Percentiles rank a stretch among this genome's conserved stretches.
These are phyloP conservation scores for Recurvomyces mirabilis DNA, from an alignment of 495 filamentous ascomycete genomes.

Conservation along the genomic window DNA sequence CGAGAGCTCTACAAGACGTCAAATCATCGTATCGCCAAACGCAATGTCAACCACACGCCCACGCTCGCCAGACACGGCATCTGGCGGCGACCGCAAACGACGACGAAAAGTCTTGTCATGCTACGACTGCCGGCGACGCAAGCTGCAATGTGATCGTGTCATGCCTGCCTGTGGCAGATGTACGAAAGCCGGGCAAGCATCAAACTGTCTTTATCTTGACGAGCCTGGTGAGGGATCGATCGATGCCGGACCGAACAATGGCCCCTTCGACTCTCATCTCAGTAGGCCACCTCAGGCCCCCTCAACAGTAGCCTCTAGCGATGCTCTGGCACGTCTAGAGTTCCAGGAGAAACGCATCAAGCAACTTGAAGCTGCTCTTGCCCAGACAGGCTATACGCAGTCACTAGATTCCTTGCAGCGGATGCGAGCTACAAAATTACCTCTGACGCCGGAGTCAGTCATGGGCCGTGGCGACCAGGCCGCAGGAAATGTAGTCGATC, in stretches of 20 bases:
- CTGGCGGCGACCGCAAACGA: conserved; percentile 18
- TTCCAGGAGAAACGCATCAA: conserved; percentile 18
- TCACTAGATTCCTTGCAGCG: not conserved
- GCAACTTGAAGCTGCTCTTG: conserved; percentile 15
- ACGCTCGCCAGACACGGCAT: conserved; percentile 8
- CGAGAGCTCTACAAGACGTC: no score
- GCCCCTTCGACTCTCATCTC: no score
- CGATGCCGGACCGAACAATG: conserved; percentile 1
- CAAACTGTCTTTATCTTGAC: conserved; percentile 17
- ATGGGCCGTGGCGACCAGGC: not conserved
- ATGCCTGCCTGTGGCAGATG: conserved; percentile 20
- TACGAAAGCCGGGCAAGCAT: conserved; percentile 17
- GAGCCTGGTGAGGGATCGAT: conserved; percentile 3
- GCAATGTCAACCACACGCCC: no score
- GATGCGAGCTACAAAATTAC: conserved; percentile 1
- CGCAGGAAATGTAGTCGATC: conserved; percentile 1
- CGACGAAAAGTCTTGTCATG: conserved; percentile 23
- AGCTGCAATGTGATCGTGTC: conserved; percentile 23
- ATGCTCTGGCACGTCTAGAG: conserved; percentile 15
- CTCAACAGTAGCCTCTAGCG: not conserved
- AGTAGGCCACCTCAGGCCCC: no score
- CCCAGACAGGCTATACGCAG: not conserved
- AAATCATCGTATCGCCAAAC: no score
- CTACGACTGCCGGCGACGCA: conserved; percentile 20
- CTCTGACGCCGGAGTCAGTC: conserved; percentile 16